Evolutionary conservation across 108 stramenopile genomes (phyloP).

Genomic region (Pseudonitzschia pungens): DNA sequence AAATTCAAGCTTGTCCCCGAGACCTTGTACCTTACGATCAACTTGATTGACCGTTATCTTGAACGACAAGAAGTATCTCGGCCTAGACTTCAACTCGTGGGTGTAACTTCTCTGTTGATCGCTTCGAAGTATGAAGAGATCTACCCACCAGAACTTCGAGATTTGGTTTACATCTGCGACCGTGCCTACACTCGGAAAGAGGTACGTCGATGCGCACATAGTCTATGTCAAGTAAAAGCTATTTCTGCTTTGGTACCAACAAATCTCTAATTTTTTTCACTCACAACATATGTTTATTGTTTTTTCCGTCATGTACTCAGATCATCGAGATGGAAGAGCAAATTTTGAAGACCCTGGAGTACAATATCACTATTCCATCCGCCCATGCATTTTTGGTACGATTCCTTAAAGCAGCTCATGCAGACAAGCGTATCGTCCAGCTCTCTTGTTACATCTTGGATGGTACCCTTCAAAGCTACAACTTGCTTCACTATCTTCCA

Average conservation of each 20-base stretch:
- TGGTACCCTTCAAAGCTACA: constrained; percentile 92
- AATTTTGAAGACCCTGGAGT: constrained; percentile 87
- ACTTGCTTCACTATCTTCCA: constrained; percentile 86
- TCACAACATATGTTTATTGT: neutral
- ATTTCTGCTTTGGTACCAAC: neutral
- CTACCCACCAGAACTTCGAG: constrained; percentile 96
- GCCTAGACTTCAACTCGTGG: constrained; percentile 95
- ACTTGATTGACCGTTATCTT: constrained; percentile 87
- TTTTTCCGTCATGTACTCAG: constrained; percentile 33
- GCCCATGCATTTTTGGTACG: constrained; percentile 92
- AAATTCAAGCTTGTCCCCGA: constrained; percentile 92
- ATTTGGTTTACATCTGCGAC: constrained; percentile 98
- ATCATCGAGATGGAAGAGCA: constrained; percentile 94
- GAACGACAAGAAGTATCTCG: constrained; percentile 70
- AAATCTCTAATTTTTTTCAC: neutral
- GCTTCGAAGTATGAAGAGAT: constrained; percentile 99
- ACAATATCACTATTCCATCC: constrained; percentile 88
- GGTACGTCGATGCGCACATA: constrained; percentile 20
- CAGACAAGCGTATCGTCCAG: constrained; percentile 87
- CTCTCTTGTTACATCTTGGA: constrained; percentile 92
- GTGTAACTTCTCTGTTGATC: constrained; percentile 94
- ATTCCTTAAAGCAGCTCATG: constrained; percentile 92
- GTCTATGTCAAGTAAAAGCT: neutral
- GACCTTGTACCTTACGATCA: constrained; percentile 85
- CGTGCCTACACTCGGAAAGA: constrained; percentile 52